phyloP scores from a whole-genome alignment of 768 basidiomycete species.

The Lentinus tigrinus region DNA sequence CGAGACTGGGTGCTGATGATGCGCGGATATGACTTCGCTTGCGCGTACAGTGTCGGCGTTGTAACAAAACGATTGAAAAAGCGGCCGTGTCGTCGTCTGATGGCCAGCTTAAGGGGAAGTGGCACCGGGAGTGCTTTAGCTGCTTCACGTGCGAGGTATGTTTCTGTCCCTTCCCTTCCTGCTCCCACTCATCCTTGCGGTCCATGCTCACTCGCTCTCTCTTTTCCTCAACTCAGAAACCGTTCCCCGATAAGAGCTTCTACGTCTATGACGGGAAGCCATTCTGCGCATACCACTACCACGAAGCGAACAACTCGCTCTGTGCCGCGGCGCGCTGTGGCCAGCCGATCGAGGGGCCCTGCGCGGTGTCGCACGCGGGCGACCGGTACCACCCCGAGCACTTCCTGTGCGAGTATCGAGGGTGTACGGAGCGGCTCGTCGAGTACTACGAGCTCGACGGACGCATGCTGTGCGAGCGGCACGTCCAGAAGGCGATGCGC shows the following conservation, averaged over 20 bases:
- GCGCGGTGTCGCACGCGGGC: constrained; percentile 81
- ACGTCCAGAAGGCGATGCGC: constrained; percentile 44
- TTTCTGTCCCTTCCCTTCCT: constrained; percentile 4
- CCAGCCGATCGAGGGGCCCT: constrained; percentile 90
- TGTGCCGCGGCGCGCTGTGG: constrained; percentile 79
- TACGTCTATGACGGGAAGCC: constrained; percentile 92
- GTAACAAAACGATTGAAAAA: constrained; percentile 83
- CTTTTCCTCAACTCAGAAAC: constrained; percentile 49
- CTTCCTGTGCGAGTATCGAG: constrained; percentile 74
- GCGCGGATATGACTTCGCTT: constrained; percentile 1
- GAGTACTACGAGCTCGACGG: constrained; percentile 93
- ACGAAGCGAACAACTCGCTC: constrained; percentile 86
- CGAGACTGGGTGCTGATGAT: constrained; percentile 3
- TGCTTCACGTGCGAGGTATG: constrained; percentile 79
- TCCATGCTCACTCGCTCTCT: not conserved
- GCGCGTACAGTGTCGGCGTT: constrained; percentile 73
- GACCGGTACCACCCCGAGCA: constrained; percentile 88
- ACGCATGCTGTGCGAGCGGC: constrained; percentile 82
- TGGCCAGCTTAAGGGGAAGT: constrained; percentile 94
- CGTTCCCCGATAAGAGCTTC: constrained; percentile 89
- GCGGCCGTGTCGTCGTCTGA: constrained; percentile 89
- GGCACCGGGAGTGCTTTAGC: constrained; percentile 89
- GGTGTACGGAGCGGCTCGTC: constrained; percentile 55
- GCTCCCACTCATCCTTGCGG: not conserved
- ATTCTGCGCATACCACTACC: constrained; percentile 89